A percentile compares a stretch with the other conserved stretches of the same genome.
These are phyloP conservation scores for Leccinum variicolor DNA, from an alignment of 768 basidiomycete species.

Conservation along the genomic window DNA sequence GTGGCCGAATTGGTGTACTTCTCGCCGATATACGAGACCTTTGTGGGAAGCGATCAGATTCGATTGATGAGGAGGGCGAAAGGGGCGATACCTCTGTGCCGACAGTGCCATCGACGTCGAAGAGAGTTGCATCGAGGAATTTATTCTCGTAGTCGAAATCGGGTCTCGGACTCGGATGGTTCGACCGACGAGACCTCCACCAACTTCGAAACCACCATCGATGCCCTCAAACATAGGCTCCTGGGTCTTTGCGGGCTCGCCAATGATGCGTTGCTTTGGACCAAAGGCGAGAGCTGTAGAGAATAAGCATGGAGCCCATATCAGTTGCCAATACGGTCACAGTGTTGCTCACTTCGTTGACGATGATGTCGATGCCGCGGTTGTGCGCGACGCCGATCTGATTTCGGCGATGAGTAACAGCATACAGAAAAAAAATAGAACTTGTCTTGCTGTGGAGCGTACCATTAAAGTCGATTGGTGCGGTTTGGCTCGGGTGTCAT, in stretches of 20 bases:
- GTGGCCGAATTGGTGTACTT: constrained; percentile 75
- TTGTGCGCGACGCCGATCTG: too few relatives aligned
- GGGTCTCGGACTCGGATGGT: constrained; percentile 57
- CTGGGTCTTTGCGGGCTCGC: constrained; percentile 96
- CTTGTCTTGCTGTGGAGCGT: too few relatives aligned
- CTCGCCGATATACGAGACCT: constrained; percentile 92
- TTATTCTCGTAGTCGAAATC: constrained; percentile 88
- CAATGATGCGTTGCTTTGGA: constrained; percentile 84
- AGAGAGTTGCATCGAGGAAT: constrained; percentile 82
- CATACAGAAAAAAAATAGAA: too few relatives aligned
- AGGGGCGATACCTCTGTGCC: constrained; percentile 67
- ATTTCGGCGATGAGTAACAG: too few relatives aligned
- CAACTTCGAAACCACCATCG: too few relatives aligned
- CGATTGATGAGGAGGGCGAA: constrained; percentile 2
- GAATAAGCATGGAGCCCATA: not conserved
- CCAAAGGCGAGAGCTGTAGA: constrained; percentile 87
- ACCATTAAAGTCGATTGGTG: constrained; percentile 75
- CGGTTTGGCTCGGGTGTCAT: too few relatives aligned
- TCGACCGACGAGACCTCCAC: constrained; percentile 69
- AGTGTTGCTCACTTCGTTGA: constrained; percentile 94
- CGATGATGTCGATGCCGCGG: constrained; percentile 99
- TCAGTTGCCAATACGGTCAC: constrained; percentile 43
- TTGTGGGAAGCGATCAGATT: constrained; percentile 9
- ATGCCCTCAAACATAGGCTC: constrained; percentile 41
- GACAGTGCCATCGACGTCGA: constrained; percentile 80